Conservation (phyloP, 1,284 basidiomycete genomes). For the Fomitopsis palustris region DNA sequence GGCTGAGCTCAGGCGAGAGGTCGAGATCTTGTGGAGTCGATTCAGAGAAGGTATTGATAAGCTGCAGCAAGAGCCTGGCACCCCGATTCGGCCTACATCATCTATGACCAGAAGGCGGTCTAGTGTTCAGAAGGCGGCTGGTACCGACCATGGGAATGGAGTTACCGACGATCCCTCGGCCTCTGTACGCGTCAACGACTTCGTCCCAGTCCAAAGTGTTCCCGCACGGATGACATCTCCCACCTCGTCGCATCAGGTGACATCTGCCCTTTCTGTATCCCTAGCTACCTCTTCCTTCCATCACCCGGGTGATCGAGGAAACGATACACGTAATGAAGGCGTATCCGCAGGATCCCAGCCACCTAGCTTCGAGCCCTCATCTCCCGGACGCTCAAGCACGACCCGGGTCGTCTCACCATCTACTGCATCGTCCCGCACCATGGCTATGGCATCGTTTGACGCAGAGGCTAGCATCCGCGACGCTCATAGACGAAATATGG, state of each 20-base stretch:
- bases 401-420: slow-evolving; percentile 22
- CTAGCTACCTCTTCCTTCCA: slow-evolving; percentile 59
- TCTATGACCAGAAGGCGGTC: slow-evolving; percentile 13
- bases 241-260: slow-evolving; percentile 31
- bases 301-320: slow-evolving; percentile 33
- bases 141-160: slow-evolving; percentile 5
- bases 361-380: slow-evolving; percentile 4
- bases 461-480: slow-evolving; percentile 31
- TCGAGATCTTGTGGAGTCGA: slow-evolving; percentile 60
- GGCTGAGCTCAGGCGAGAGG: slow-evolving; percentile 48
- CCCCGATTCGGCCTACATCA: slow-evolving; percentile 4
- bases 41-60: slow-evolving; percentile 51
- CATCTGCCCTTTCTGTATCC: slow-evolving; percentile 69
- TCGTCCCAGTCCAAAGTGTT: slow-evolving; percentile 46
- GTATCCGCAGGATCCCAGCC: slow-evolving; percentile 12
- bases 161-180: slow-evolving; percentile 12
- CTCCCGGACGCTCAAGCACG: slow-evolving; percentile 10
- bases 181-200: slow-evolving; percentile 49
- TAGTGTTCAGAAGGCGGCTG: slow-evolving; percentile 12
- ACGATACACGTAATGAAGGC: slow-evolving; percentile 6
- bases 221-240: slow-evolving; percentile 34
- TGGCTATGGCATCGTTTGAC: slow-evolving; percentile 17
- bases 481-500: slow-evolving; percentile 54
- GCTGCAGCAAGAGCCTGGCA: slow-evolving; percentile 35
- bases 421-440: slow-evolving; percentile 25